Percentiles rank a stretch among this genome's conserved stretches.
Conservation (phyloP, 495 filamentous ascomycete genomes). For the Podospora conica region DNA sequence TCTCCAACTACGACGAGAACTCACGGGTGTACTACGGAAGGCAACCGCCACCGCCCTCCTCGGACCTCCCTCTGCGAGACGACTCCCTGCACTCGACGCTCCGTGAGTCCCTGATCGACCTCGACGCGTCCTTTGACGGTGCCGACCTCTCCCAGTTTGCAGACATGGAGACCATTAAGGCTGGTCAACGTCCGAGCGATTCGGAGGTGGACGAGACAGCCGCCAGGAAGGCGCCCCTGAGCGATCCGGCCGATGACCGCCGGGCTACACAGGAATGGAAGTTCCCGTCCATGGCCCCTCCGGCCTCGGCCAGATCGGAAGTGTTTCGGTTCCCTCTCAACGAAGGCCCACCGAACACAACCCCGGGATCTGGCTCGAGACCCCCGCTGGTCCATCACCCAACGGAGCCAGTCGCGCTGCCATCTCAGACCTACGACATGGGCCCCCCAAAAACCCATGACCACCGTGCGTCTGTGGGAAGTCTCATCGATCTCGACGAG, state of each 20-base stretch:
- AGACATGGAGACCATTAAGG: conserved; percentile 55
- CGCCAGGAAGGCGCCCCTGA: conserved; percentile 43
- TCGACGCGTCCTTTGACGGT: conserved; percentile 45
- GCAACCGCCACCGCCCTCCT: conserved; percentile 30
- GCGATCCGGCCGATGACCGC: conserved; percentile 47
- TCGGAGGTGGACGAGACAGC: conserved; percentile 38
- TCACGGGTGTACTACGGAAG: conserved; percentile 46
- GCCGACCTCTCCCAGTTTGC: conserved; percentile 47
- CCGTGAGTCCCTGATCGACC: conserved; percentile 52
- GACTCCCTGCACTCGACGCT: conserved; percentile 45
- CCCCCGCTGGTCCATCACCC: conserved; percentile 45
- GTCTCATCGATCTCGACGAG: conserved; percentile 49
- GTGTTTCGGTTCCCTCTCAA: conserved; percentile 43
- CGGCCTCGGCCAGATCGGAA: conserved; percentile 46
- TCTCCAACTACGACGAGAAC: conserved; percentile 52
- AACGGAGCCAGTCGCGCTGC: conserved; percentile 41
- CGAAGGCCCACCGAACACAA: conserved; percentile 22
- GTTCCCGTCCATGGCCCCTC: conserved; percentile 48
- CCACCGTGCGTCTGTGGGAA: conserved; percentile 38
- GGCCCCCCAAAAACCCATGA: conserved; percentile 17
- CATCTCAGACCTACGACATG: conserved; percentile 40
- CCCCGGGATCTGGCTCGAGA: conserved; percentile 26
- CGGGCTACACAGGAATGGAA: conserved; percentile 54
- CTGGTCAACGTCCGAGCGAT: conserved; percentile 41
- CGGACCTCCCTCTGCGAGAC: conserved; percentile 51